These are phyloP conservation scores for Periconia macrospinosa DNA, from an alignment of 2,329 filamentous ascomycete species.

Conservation along the genomic window DNA sequence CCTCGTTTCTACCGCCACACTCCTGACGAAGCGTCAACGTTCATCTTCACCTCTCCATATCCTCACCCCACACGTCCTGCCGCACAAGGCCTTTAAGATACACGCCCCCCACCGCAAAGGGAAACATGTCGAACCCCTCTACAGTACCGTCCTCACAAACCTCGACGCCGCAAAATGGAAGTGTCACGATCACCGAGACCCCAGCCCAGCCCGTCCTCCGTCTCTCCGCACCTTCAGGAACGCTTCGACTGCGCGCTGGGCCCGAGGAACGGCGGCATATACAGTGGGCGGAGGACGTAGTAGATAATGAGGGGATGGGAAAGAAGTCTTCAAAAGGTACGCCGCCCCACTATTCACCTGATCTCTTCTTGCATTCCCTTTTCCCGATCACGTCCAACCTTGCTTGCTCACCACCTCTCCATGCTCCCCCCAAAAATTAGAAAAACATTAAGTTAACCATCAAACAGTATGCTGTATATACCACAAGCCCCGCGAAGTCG, in stretches of 20 bases:
- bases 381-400: background rate
- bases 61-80: too few relatives aligned
- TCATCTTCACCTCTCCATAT: too few relatives aligned
- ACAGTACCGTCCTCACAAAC: background rate
- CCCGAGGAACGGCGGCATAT: conserved; percentile 63
- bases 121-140: background rate
- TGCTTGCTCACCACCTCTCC: too few relatives aligned
- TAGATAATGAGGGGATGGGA: conserved; percentile 94
- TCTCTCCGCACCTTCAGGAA: conserved; percentile 37
- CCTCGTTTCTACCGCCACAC: too few relatives aligned
- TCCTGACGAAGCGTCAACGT: too few relatives aligned
- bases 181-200: conserved; percentile 1
- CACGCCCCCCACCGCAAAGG: background rate
- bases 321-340: conserved; percentile 92
- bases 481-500: conserved; percentile 69
- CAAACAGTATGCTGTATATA: conserved; percentile 95
- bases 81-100: background rate
- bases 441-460: conserved; percentile 1
- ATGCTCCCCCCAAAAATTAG: background rate
- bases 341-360: too few relatives aligned
- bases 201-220: conserved; percentile 36
- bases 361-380: too few relatives aligned
- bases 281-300: conserved; percentile 87
- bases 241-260: conserved; percentile 47
- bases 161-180: background rate